Base-by-base conservation (phyloP, 495 filamentous ascomycete genomes). In the Penicillium nucicola region DNA sequence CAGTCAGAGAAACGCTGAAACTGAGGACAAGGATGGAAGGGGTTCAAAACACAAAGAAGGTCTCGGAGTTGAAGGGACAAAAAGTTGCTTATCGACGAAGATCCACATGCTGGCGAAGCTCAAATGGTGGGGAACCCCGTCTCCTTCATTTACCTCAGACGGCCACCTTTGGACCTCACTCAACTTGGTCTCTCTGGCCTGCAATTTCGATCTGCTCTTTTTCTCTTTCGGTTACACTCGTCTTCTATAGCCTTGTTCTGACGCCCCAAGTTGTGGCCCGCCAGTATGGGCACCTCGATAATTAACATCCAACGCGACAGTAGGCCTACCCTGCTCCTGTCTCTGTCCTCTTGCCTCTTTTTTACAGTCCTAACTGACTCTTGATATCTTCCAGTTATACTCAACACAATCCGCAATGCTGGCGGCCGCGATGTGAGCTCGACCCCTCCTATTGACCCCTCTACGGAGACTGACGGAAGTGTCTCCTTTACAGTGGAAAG, bases 401-500 rank as follows among this genome's bases (percentile, higher is more conserved):
- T 86, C 17, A 73, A 74, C 50, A 80, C 79, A 13, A 78, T 87
- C 52, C 74, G 78, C 48, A 66, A 79, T 66, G 76, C 80, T 41
- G 82, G 74, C 38, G 79, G 72, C 53, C 72, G 78, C 59, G 80
- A 87, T 58, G 83, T 85, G 69, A 48, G 79, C 55, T 42, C 38
- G 45, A 28, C 23, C 43, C 45, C 17, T 28, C 50, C 41, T 39
- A 33, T 49, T 45, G 54, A 59, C 44, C 63, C 55, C 42, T 60
- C 57, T 37, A 54, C 65, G 51, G 48, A 61, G 48, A 61, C 64
- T 73, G 44, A 63, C 65, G 48, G 38, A 53, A 44, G 14, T 17
- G 30, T 23, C 52, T 25, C 55, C 36, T 34, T 48, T 45, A 40
- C 64, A 97, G 92, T 97, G 93, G 93, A 97, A 96, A 79, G 86